These are phyloP conservation scores for Apodospora peruviana DNA, from an alignment of 495 filamentous ascomycete species.

Conservation along the genomic window DNA sequence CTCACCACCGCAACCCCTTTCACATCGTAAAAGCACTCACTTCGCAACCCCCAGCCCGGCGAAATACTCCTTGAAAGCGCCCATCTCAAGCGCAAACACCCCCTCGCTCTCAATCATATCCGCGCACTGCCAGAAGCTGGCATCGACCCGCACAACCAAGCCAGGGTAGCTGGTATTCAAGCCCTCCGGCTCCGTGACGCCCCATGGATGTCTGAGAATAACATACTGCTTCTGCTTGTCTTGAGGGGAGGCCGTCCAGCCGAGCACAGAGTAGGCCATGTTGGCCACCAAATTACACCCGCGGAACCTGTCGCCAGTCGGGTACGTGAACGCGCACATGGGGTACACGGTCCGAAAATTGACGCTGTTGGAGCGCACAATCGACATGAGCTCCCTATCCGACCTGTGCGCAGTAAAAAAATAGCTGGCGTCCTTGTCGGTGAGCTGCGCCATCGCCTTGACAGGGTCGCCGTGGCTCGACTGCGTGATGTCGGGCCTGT, in stretches of 20 bases:
- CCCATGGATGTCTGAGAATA: conserved; percentile 29
- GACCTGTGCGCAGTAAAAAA: neutral
- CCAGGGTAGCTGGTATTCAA: conserved; percentile 21
- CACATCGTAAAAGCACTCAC: too few relatives aligned
- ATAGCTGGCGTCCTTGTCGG: neutral
- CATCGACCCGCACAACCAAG: conserved; percentile 24
- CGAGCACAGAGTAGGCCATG: conserved; percentile 33
- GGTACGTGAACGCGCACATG: conserved; percentile 26
- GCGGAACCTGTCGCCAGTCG: conserved; percentile 22
- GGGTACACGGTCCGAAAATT: conserved; percentile 30
- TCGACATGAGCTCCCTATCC: conserved; percentile 19
- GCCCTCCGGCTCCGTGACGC: conserved; percentile 27
- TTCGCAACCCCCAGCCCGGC: conserved; percentile 29
- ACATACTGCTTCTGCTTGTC: neutral
- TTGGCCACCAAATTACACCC: conserved; percentile 32
- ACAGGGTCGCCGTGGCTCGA: conserved; percentile 29
- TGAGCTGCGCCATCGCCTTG: conserved; percentile 33
- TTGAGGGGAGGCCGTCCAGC: conserved; percentile 22
- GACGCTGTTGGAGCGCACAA: conserved; percentile 24
- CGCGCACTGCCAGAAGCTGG: conserved; percentile 28
- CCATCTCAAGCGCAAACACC: conserved; percentile 27
- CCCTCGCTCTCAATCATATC: conserved; percentile 24
- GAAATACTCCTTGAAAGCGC: conserved; percentile 29
- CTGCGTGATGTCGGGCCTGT: conserved; percentile 26
- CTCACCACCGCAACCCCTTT: too few relatives aligned